Base-by-base conservation (phyloP, 148 eudicot species). In the Amaranthus cruentus region DNA sequence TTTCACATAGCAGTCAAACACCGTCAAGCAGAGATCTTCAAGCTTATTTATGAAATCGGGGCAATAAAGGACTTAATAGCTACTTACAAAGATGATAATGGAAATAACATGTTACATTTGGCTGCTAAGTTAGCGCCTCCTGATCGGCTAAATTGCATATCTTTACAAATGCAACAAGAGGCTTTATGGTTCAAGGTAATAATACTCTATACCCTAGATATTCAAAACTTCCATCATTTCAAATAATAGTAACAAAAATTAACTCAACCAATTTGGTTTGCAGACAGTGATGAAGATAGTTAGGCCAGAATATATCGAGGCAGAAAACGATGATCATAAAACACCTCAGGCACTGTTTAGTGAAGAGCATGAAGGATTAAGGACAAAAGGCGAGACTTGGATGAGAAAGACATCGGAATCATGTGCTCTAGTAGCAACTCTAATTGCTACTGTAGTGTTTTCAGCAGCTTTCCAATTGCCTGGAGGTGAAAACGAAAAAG, bases 351-450 rank as follows among this genome's bases (percentile, higher is more conserved):
- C 47, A 38, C 49, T 81, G 48, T 81, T 81, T 21, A 75, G 65
- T 0, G 18, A 65, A 63, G 48, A 71, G 57, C 84, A 82, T 65
- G 66, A 71, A 46, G 55, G 47, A 69, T n/a, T 76, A 5, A 42
- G 79, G 43, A 53, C 54, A 69, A 62, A 70, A 61, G 74, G 79
- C 12, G 79, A 76, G 47, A 63, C 61, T 12, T 76, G 79, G 79
- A 62, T 76, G 60, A 61, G 74, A 62, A 70, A 76, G 11, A 76
- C 87, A 56, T 81, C 85, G 0, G 64, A 71, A 43, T 79, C 87
- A 6, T 82, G 83, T 75, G 72, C 76, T 75, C 72, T 84, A 4
- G 85, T 84, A 5, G 81, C 87, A 0, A 65, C 84, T 11, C 83
- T 84, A 2, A 79, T 84, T 11, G 60, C 85, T n/a, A 62, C 83